phyloP scores from a whole-genome alignment of 108 stramenopile genomes.

The Aurantiochytrium sp. region DNA sequence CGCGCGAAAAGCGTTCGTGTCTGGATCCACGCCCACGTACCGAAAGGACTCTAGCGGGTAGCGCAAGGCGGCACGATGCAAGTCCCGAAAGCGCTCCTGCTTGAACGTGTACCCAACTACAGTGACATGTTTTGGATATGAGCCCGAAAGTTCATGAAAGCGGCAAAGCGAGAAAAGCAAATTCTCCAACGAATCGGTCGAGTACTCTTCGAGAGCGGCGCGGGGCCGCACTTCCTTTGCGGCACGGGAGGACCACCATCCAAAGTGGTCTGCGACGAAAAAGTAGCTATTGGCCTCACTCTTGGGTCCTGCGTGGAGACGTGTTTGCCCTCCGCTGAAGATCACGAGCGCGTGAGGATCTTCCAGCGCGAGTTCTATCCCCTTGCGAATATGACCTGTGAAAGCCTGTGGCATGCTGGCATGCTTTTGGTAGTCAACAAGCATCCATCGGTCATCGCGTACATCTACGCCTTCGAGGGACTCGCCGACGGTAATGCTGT shows the following conservation, averaged over 20 bases:
- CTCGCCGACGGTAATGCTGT: constrained; percentile 42
- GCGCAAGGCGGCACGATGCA: constrained; percentile 71
- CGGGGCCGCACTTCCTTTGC: constrained; percentile 22
- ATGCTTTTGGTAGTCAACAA: constrained; percentile 77
- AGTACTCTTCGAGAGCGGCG: constrained; percentile 63
- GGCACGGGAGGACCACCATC: constrained; percentile 31
- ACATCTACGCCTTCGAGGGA: constrained; percentile 29
- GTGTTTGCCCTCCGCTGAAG: constrained; percentile 86
- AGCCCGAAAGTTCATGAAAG: constrained; percentile 82
- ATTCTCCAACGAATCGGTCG: constrained; percentile 92
- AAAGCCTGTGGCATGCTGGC: constrained; percentile 77
- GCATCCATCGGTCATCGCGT: constrained; percentile 73
- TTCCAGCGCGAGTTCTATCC: constrained; percentile 58
- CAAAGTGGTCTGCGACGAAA: constrained; percentile 41
- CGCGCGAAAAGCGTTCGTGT: background rate
- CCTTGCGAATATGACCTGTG: constrained; percentile 73
- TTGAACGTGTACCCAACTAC: constrained; percentile 91
- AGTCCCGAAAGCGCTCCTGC: constrained; percentile 61
- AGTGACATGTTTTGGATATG: constrained; percentile 75
- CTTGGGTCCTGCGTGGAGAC: constrained; percentile 65
- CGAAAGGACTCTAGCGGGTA: constrained; percentile 68
- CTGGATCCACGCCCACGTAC: constrained; percentile 76
- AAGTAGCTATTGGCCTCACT: constrained; percentile 43
- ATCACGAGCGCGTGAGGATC: constrained; percentile 72
- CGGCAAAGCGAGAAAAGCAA: constrained; percentile 89